Conservation (phyloP, 306 rosid genomes). For the Trifolium subterraneum region DNA sequence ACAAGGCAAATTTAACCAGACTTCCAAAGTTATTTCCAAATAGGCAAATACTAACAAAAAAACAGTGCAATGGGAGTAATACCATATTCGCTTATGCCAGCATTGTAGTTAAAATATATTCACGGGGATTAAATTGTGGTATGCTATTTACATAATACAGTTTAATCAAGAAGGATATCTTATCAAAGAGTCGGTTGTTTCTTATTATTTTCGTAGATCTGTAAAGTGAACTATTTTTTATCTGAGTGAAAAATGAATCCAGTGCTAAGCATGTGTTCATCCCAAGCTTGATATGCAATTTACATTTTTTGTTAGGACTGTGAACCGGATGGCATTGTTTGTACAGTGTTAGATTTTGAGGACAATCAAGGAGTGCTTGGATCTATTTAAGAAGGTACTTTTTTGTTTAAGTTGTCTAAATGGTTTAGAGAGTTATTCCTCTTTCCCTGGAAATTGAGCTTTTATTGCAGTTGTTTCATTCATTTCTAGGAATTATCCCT, state of each 20-base stretch:
- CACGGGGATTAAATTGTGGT: conserved; percentile 8
- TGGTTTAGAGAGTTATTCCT: conserved; percentile 24
- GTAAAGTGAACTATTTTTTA: conserved; percentile 26
- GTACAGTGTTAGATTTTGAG: conserved; percentile 68
- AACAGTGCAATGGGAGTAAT: conserved; percentile 16
- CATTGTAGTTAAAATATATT: conserved; percentile 14
- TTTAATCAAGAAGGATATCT: conserved; percentile 3
- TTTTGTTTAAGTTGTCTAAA: conserved; percentile 27
- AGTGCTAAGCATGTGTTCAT: conserved; percentile 19
- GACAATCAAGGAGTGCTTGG: conserved; percentile 93
- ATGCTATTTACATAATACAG: conserved; percentile 5
- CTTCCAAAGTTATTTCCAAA: conserved; percentile 15
- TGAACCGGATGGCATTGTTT: conserved; percentile 73
- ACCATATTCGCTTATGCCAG: conserved; percentile 4
- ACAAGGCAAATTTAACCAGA: conserved; percentile 8
- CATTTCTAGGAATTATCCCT: conserved; percentile 17
- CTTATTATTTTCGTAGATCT: conserved; percentile 9
- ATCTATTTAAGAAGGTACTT: conserved; percentile 97
- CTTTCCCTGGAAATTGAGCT: conserved; percentile 16
- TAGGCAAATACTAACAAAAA: background rate
- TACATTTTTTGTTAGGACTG: conserved; percentile 65
- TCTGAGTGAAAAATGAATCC: conserved; percentile 17
- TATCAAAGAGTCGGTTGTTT: conserved; percentile 7
- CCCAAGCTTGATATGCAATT: conserved; percentile 33
- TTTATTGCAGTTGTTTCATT: background rate